These are phyloP conservation scores for Nannochloropsis granulata DNA, from an alignment of 108 stramenopile species.

Conservation along the genomic window DNA sequence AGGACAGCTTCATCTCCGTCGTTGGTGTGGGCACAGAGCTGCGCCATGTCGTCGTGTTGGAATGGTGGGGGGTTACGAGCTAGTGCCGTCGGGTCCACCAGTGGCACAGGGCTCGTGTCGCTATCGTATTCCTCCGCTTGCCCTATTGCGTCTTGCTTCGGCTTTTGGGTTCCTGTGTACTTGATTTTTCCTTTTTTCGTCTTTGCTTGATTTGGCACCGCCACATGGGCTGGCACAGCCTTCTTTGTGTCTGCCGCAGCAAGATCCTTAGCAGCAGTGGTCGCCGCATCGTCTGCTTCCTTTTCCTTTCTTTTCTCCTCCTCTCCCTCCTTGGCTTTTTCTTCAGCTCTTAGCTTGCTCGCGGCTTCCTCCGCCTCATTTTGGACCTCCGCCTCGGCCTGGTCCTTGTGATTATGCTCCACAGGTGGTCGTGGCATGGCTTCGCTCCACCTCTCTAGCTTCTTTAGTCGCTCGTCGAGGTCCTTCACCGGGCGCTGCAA, in stretches of 20 bases:
- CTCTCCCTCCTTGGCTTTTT: neutral
- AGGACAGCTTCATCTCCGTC: slow-evolving; percentile 10
- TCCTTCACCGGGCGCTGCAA: neutral
- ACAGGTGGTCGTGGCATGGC: neutral
- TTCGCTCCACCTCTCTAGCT: neutral
- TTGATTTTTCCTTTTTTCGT: neutral
- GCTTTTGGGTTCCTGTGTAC: neutral
- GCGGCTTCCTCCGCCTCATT: neutral
- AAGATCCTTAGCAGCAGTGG: neutral
- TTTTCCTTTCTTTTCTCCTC: neutral
- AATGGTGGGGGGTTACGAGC: neutral
- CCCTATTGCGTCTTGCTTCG: neutral
- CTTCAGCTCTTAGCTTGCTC: neutral
- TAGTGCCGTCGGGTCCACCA: neutral
- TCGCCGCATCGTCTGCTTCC: neutral
- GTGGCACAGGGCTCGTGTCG: neutral
- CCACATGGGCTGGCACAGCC: neutral
- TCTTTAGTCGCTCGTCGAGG: neutral
- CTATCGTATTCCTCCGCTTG: neutral
- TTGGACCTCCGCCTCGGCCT: neutral
- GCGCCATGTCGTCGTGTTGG: neutral
- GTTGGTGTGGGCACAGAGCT: neutral
- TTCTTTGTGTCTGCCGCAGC: neutral
- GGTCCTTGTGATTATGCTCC: neutral
- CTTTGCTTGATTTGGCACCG: neutral